Percentiles rank a stretch among this genome's conserved stretches.
phyloP scores from a whole-genome alignment of 2,329 filamentous ascomycete species.

The Xylariales sp. region DNA sequence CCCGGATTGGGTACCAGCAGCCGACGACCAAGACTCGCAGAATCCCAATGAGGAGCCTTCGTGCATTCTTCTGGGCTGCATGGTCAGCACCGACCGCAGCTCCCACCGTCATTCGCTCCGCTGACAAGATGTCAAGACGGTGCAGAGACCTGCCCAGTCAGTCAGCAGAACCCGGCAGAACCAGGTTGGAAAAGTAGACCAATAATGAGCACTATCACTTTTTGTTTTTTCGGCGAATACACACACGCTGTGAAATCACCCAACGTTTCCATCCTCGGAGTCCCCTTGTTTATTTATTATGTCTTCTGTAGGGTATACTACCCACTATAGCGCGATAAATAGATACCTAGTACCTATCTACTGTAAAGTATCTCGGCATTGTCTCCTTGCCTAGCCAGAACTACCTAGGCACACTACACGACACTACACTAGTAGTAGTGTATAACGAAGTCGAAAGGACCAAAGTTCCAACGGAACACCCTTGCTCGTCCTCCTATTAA shows the following conservation, averaged over 20 bases:
- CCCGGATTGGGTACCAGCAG: slow-evolving; percentile 37
- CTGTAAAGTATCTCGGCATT: neutral
- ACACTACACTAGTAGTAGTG: no score
- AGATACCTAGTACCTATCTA: no score
- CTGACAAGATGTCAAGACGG: slow-evolving; percentile 29
- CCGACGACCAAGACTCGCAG: slow-evolving; percentile 27
- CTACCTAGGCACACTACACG: no score
- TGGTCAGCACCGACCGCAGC: slow-evolving; percentile 36
- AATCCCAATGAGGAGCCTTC: slow-evolving; percentile 33
- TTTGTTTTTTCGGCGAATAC: neutral
- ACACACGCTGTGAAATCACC: slow-evolving; percentile 4
- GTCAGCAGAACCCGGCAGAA: slow-evolving; percentile 12
- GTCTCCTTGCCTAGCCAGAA: neutral
- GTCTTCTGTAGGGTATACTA: neutral
- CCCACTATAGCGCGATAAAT: no score
- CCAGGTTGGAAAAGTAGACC: slow-evolving; percentile 16
- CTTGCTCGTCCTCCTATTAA: slow-evolving; percentile 12
- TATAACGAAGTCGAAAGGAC: no score
- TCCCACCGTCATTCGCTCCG: slow-evolving; percentile 32
- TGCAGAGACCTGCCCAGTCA: slow-evolving; percentile 17
- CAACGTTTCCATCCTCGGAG: neutral
- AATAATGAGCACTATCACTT: slow-evolving; percentile 14
- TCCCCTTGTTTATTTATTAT: neutral
- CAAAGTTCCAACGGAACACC: neutral
- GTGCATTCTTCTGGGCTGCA: slow-evolving; percentile 31